A percentile compares a stretch with the other conserved stretches of the same genome.
phyloP scores from a whole-genome alignment of 345 rosid genomes.

The Cardiospermum halicacabum region DNA sequence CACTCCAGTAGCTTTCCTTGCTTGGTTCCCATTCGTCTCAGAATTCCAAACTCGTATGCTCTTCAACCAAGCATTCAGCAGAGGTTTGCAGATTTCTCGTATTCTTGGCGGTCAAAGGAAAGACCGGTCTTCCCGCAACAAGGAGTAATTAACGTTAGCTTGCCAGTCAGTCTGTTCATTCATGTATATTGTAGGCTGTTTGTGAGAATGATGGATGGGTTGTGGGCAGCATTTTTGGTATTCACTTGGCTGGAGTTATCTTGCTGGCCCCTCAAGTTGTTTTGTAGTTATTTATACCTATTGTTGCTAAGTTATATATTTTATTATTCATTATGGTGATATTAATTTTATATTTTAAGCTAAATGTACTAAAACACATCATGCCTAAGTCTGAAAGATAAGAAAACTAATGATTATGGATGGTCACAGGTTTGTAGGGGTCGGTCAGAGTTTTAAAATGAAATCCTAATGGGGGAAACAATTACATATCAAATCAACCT shows the following conservation, averaged over 20 bases:
- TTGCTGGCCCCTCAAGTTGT: not conserved
- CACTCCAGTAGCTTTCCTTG: conserved; percentile 97
- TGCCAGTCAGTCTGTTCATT: not conserved
- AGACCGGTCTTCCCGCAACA: conserved; percentile 71
- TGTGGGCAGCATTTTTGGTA: conserved; percentile 10
- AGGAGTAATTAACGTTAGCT: conserved; percentile 39
- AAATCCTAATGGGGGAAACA: too few relatives aligned
- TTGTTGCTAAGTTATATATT: not conserved
- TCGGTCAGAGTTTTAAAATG: too few relatives aligned
- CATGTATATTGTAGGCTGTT: not conserved
- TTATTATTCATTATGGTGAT: too few relatives aligned
- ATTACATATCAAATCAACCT: too few relatives aligned
- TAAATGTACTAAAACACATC: too few relatives aligned
- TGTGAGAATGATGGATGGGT: not conserved
- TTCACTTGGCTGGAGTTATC: not conserved
- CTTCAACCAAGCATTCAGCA: conserved; percentile 98
- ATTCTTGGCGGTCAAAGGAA: conserved; percentile 92
- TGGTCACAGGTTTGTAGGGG: too few relatives aligned
- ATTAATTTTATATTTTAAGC: too few relatives aligned
- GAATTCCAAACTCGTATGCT: conserved; percentile 99
- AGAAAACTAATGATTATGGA: too few relatives aligned
- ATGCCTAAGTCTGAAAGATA: too few relatives aligned
- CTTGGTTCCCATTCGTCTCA: conserved; percentile 98
- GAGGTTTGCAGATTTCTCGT: conserved; percentile 98
- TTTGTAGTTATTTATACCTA: not conserved